Conservation (phyloP, 345 rosid genomes). For the Syzygium oleosum region DNA sequence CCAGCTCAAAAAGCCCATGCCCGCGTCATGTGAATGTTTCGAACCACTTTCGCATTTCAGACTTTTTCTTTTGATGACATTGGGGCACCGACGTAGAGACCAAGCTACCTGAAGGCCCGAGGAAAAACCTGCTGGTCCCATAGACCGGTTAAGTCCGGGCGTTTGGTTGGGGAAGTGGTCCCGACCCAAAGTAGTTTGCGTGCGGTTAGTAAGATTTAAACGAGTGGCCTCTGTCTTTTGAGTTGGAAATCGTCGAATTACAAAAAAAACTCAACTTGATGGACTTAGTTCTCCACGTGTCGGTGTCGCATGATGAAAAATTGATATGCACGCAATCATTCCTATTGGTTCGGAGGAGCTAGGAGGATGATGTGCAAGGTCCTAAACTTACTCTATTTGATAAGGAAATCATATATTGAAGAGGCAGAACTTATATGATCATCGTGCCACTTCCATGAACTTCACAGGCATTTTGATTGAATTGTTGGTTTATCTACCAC, state of each 20-base stretch:
- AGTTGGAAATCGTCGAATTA: background rate
- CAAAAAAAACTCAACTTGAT: background rate
- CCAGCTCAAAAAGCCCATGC: background rate
- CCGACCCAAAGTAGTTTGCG: background rate
- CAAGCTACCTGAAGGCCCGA: background rate
- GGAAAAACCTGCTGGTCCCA: background rate
- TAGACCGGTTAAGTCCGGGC: background rate
- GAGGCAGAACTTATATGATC: background rate
- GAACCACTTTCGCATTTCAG: background rate
- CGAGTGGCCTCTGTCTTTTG: fast-evolving
- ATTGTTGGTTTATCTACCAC: background rate
- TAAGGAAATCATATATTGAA: background rate
- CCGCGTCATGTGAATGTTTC: background rate
- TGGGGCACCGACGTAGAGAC: background rate
- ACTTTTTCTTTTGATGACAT: background rate
- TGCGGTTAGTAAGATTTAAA: background rate
- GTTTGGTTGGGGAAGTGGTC: background rate
- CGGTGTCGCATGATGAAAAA: background rate
- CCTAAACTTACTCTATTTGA: background rate
- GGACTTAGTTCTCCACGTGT: background rate
- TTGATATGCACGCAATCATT: background rate
- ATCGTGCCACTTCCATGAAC: background rate
- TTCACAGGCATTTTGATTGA: background rate
- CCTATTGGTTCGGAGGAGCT: background rate
- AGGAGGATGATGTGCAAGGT: background rate